Base-by-base conservation (phyloP, 108 stramenopile genomes). In the Poteriospumella lacustris region DNA sequence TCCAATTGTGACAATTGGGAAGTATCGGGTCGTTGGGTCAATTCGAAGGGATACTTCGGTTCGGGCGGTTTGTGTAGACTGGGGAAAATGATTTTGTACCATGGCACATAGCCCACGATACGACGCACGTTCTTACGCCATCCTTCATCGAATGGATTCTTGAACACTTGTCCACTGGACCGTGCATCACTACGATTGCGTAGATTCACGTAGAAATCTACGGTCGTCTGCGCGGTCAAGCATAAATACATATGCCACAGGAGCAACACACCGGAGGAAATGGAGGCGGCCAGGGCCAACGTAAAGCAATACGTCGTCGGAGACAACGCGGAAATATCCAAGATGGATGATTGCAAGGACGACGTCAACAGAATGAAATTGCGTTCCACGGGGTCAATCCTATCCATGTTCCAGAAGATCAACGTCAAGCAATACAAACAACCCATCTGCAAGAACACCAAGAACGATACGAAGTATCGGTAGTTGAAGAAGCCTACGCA, bases 401-500 rank as follows among this genome's bases (percentile, higher is more conserved):
- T 64, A 15, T 34, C 34, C 2, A 9, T 34, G 9, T 3, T 15
- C 9, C 3, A 3, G 9, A 64, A 15, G 29, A 15, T 2, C 31
- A 15, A 64, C 31, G 29, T 34, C 9, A 31, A 34, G 15, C 28
- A 29, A 42, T 86, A 88, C 29, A 58, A 34, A 47, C 85, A 87
- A 2, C 78, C 83, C 1, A 83, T 2, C 26, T 40, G 77, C 76
- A 87, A 36, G 69, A 86, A 88, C 28, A 77, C 24, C 9, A 88
- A 43, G 29, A 99, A 99, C 80, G 91, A 93, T 42, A 93, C 79
- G 83, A 99, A 99, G 82, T 95, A 99, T 68, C 96, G 86, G 80
- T 97, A 97, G 78, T 99, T 99, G 81, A 92, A 93, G 79, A 93
- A 96, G 43, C 96, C 98, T 47, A 99, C 88, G 44, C 85, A 86